Conservation (phyloP, 306 rosid genomes). For the Sechiopsis laciniata region DNA sequence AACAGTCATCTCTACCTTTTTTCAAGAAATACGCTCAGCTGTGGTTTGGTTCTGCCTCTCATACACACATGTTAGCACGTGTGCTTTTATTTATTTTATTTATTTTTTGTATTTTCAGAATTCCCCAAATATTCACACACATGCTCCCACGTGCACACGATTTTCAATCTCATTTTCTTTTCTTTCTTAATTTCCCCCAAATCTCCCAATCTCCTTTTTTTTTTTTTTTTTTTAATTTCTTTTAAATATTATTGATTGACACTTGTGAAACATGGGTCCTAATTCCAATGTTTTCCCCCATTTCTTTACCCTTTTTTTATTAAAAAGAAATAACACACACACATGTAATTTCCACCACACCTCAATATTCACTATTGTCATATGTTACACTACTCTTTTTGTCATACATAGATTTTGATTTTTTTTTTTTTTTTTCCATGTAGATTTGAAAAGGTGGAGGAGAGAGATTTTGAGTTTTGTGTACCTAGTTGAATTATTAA, state of each 20-base stretch:
- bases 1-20: too few species aligned
- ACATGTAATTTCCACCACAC: background rate
- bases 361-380: background rate
- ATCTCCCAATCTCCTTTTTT: too few species aligned
- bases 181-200: background rate
- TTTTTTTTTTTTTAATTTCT: background rate
- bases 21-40: conserved; percentile 41
- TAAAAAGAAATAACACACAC: background rate
- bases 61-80: conserved; percentile 64
- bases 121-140: conserved; percentile 78
- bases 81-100: conserved; percentile 31
- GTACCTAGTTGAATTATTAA: too few species aligned
- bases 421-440: too few species aligned
- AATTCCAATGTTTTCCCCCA: conserved; percentile 24
- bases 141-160: conserved; percentile 88
- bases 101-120: conserved; percentile 36
- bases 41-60: conserved; percentile 28
- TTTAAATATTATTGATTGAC: conserved; percentile 3
- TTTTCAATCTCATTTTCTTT: conserved; percentile 46
- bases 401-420: background rate
- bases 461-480: too few species aligned
- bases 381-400: background rate
- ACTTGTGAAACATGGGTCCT: conserved; percentile 27
- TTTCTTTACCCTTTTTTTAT: background rate
- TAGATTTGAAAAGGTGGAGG: too few species aligned